Evolutionary conservation across 768 basidiomycete genomes (phyloP).

Genomic region (Trametes elegans): DNA sequence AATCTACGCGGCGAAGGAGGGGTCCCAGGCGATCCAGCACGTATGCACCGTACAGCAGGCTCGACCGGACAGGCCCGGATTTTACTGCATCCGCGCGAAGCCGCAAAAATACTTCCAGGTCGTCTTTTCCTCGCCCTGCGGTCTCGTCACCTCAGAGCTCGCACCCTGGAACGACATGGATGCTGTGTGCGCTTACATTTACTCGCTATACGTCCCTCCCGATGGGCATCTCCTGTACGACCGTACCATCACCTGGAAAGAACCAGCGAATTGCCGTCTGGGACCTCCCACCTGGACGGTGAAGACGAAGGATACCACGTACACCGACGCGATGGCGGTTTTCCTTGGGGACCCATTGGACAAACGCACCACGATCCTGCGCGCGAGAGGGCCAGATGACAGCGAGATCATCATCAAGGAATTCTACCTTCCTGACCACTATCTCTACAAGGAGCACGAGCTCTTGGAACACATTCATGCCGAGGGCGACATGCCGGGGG

Average conservation of each 20-base stretch:
- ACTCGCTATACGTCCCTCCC: slow-evolving; percentile 1
- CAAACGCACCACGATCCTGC: slow-evolving; percentile 1
- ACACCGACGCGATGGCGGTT: background rate
- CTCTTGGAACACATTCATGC: slow-evolving; percentile 9
- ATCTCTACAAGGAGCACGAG: slow-evolving; percentile 50
- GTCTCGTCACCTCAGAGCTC: background rate
- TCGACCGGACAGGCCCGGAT: slow-evolving; percentile 1
- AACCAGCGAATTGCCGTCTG: background rate
- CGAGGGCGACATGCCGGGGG: background rate
- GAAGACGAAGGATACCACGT: background rate
- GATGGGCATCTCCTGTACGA: slow-evolving; percentile 7
- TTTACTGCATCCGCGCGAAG: background rate
- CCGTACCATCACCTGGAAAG: background rate
- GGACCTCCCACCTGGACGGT: background rate
- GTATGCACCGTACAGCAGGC: background rate
- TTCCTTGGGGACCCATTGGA: background rate
- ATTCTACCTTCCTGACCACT: background rate
- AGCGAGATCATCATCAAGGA: background rate
- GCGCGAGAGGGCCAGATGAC: background rate
- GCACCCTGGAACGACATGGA: background rate
- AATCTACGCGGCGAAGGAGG: background rate
- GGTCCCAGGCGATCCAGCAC: background rate
- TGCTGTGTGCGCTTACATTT: background rate
- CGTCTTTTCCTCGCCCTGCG: background rate
- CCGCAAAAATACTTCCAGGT: slow-evolving; percentile 2